Conservation (phyloP, 2,329 filamentous ascomycete species). For the Ophiostoma sp. region DNA sequence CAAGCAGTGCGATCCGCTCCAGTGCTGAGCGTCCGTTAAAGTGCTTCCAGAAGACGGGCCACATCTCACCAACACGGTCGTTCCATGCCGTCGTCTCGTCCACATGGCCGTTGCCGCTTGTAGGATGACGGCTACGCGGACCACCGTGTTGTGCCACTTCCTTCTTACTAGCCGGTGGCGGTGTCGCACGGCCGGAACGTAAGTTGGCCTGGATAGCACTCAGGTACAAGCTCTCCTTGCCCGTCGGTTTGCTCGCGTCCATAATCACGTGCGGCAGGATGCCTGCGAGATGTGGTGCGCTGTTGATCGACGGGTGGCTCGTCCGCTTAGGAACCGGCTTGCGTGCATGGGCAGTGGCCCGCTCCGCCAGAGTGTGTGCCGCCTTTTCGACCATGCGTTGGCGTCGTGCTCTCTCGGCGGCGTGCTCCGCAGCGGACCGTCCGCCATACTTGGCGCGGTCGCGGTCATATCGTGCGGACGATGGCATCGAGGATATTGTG, state of each 20-base stretch:
- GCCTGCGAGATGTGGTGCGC: slow-evolving; percentile 56
- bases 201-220: slow-evolving; percentile 59
- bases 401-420: slow-evolving; percentile 62
- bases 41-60: slow-evolving; percentile 76
- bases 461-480: slow-evolving; percentile 16
- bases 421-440: slow-evolving; percentile 48
- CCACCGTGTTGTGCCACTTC: slow-evolving; percentile 16
- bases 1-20: slow-evolving; percentile 81
- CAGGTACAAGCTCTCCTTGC: slow-evolving; percentile 72
- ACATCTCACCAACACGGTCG: slow-evolving; percentile 62
- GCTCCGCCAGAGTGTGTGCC: slow-evolving; percentile 56
- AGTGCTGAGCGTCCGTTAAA: slow-evolving; percentile 84
- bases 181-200: slow-evolving; percentile 28
- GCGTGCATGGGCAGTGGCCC: slow-evolving; percentile 56
- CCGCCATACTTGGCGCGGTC: slow-evolving; percentile 1
- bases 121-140: not conserved
- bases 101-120: not conserved
- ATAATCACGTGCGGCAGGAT: slow-evolving; percentile 68
- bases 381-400: slow-evolving; percentile 58
- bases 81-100: slow-evolving; percentile 41
- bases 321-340: slow-evolving; percentile 52
- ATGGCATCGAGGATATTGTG: slow-evolving; percentile 26
- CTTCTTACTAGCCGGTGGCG: slow-evolving; percentile 27
- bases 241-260: slow-evolving; percentile 75
- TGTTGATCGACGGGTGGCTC: slow-evolving; percentile 57